Conservation (phyloP, 805 yeast species). For the Saccharomycopsis malanga region DNA sequence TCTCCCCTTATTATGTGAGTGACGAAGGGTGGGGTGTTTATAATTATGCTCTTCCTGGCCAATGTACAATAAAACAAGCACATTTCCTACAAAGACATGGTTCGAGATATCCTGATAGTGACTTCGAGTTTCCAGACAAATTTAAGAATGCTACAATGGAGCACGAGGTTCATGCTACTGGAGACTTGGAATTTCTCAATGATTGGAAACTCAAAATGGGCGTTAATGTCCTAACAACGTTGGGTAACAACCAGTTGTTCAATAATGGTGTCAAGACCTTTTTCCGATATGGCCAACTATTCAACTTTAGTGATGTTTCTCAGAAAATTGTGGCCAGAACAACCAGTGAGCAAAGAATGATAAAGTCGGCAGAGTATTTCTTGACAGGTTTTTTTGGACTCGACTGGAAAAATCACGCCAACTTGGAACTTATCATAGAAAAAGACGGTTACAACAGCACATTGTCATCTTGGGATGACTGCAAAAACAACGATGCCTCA, state of each 20-base stretch:
- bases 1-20: conserved; percentile 22
- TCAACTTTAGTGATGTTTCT: conserved; percentile 11
- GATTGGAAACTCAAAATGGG: conserved; percentile 30
- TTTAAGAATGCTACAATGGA: conserved; percentile 26
- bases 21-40: conserved; percentile 24
- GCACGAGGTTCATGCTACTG: conserved; percentile 29
- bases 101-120: conserved; percentile 59
- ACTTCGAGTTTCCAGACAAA: conserved; percentile 27
- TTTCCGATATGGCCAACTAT: conserved; percentile 23
- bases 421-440: conserved; percentile 23
- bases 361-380: conserved; percentile 39
- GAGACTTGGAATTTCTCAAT: conserved; percentile 48
- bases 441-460: conserved; percentile 23
- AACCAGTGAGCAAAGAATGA: conserved; percentile 41
- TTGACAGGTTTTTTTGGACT: conserved; percentile 43
- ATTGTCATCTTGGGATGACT: conserved; percentile 19
- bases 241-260: conserved; percentile 24
- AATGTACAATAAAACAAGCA: conserved; percentile 56
- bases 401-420: conserved; percentile 22
- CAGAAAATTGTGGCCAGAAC: conserved; percentile 25
- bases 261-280: conserved; percentile 22
- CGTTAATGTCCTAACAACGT: conserved; percentile 17
- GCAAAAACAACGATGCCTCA: conserved; percentile 19
- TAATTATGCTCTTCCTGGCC: conserved; percentile 25
- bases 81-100: conserved; percentile 73